phyloP scores from a whole-genome alignment of 1,284 basidiomycete species.

The Melampsora larici-populina region DNA sequence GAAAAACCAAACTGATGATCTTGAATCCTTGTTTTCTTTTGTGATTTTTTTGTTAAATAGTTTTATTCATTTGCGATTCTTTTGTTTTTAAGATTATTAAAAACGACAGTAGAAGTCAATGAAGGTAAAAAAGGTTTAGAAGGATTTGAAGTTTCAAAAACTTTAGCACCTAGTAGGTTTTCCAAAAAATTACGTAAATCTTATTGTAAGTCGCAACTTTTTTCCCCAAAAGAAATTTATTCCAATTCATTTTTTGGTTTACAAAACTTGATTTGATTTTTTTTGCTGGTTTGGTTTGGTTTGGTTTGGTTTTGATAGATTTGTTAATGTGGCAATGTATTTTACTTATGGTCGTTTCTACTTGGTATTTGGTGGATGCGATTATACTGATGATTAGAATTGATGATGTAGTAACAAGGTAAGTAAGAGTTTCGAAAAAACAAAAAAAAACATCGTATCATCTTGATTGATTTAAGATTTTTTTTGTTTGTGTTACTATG shows the following conservation, averaged over 20 bases:
- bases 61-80: neutral
- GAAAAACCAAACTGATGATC: neutral
- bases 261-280: too few relatives aligned
- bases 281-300: too few relatives aligned
- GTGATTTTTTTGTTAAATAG: neutral
- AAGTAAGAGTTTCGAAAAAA: too few relatives aligned
- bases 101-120: neutral
- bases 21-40: neutral
- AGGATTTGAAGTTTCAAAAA: too few relatives aligned
- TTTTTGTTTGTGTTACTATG: neutral
- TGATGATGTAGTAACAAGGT: neutral
- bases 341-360: neutral
- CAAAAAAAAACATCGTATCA: too few relatives aligned
- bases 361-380: neutral
- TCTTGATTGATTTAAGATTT: neutral
- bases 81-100: neutral
- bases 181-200: neutral
- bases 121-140: neutral
- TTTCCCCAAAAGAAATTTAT: too few relatives aligned
- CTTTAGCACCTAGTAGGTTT: too few relatives aligned
- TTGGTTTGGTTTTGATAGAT: neutral
- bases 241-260: too few relatives aligned
- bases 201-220: neutral
- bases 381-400: neutral
- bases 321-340: neutral